Conservation (phyloP, 768 basidiomycete genomes). For the Trametes cinnabarina region DNA sequence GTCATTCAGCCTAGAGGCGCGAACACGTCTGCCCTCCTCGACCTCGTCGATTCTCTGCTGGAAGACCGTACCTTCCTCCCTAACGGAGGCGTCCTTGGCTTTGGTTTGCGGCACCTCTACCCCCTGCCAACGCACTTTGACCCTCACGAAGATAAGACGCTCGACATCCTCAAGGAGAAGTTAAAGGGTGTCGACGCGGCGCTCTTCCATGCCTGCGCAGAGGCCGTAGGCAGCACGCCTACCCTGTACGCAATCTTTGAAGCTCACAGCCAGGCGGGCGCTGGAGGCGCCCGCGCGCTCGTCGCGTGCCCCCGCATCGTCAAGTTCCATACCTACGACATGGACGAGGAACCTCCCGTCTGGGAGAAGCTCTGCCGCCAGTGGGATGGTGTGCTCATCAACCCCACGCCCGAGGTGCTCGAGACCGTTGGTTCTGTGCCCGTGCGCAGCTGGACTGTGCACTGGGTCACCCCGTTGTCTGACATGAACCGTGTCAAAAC, state of each 20-base stretch:
- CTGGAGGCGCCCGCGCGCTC: conserved; percentile 27
- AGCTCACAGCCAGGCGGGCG: background rate
- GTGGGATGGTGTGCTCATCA: conserved; percentile 14
- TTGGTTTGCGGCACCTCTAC: conserved; percentile 38
- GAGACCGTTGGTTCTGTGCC: background rate
- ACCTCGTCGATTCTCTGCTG: conserved; percentile 30
- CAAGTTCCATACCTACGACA: conserved; percentile 27
- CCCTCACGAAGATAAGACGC: background rate
- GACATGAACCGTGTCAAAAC: conserved; percentile 7
- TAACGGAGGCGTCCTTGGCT: conserved; percentile 40
- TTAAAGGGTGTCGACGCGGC: conserved; percentile 11
- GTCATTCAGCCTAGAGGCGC: background rate
- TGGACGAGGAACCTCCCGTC: conserved; percentile 20
- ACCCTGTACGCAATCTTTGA: conserved; percentile 6
- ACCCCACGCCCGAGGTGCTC: conserved; percentile 1
- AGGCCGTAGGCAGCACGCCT: background rate
- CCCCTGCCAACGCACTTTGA: conserved; percentile 7
- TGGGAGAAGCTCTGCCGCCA: conserved; percentile 11
- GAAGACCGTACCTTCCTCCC: conserved; percentile 32
- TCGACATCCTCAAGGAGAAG: background rate
- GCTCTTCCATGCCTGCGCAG: conserved; percentile 7
- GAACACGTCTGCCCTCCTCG: conserved; percentile 12
- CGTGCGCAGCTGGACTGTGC: background rate
- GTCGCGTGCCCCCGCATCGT: conserved; percentile 33
- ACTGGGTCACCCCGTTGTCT: conserved; percentile 11